Conservation (phyloP, 2,329 filamentous ascomycete species). For the Rutstroemia sp. region DNA sequence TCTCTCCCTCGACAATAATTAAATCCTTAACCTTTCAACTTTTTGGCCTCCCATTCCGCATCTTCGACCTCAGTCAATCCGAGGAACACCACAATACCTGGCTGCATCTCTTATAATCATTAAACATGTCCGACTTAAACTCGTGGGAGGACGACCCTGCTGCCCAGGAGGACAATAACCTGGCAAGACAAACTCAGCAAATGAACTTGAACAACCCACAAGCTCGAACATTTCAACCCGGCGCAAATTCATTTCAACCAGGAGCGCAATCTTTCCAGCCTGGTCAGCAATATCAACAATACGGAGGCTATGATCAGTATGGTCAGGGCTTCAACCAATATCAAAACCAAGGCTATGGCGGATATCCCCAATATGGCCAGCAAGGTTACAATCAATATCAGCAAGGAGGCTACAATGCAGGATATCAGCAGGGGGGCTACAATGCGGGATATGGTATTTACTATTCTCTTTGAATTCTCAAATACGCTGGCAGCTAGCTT, state of each 20-base stretch:
- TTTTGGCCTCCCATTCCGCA: not conserved
- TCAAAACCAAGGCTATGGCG: slow-evolving; percentile 43
- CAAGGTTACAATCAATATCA: slow-evolving; percentile 44
- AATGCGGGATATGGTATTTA: slow-evolving; percentile 34
- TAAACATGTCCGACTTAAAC: slow-evolving; percentile 76
- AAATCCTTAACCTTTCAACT: not conserved
- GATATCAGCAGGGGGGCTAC: slow-evolving; percentile 28
- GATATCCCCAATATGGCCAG: slow-evolving; percentile 49
- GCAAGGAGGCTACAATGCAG: slow-evolving; percentile 35
- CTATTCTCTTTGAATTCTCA: not conserved
- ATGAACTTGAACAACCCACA: slow-evolving; percentile 57
- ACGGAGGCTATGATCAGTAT: slow-evolving; percentile 45
- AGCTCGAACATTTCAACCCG: slow-evolving; percentile 53
- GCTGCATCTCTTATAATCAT: not conserved
- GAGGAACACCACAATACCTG: not conserved
- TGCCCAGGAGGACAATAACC: slow-evolving; percentile 61
- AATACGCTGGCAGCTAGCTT: not conserved
- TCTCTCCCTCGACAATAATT: not conserved
- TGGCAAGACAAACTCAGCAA: slow-evolving; percentile 70
- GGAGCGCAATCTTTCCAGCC: slow-evolving; percentile 65
- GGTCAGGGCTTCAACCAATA: slow-evolving; percentile 48
- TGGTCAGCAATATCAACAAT: slow-evolving; percentile 58
- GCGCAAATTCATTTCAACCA: slow-evolving; percentile 65
- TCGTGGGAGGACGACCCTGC: slow-evolving; percentile 90
- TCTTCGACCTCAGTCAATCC: not conserved